Conservation (phyloP, 2,329 filamentous ascomycete species). For the Colletotrichum higginsianum region DNA sequence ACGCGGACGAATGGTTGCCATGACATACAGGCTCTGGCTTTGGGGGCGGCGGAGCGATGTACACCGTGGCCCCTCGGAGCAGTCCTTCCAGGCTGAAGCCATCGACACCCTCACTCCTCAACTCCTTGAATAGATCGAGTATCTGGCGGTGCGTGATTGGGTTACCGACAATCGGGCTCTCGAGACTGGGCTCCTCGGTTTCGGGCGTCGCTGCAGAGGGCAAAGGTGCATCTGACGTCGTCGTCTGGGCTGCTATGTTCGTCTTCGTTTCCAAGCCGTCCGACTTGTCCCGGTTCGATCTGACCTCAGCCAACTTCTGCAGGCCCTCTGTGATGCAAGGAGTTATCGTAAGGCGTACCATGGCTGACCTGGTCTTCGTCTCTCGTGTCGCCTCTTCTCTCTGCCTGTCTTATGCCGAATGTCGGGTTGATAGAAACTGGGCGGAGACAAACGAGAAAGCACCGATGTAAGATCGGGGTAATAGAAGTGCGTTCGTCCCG, state of each 20-base stretch:
- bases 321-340: conserved; percentile 76
- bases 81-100: conserved; percentile 76
- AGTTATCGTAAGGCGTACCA: conserved; percentile 87
- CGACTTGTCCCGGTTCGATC: conserved; percentile 29
- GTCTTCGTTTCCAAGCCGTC: conserved; percentile 13
- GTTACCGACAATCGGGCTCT: conserved; percentile 68
- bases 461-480: background rate
- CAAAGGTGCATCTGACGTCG: background rate
- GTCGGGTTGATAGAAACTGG: background rate
- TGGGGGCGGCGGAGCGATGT: conserved; percentile 83
- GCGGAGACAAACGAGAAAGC: background rate
- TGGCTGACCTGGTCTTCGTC: conserved; percentile 51
- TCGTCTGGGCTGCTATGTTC: background rate
- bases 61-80: conserved; percentile 79
- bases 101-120: conserved; percentile 56
- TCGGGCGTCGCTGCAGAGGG: background rate
- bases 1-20: background rate
- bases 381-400: background rate
- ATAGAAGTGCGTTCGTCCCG: background rate
- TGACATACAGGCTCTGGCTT: conserved; percentile 81
- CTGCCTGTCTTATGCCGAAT: background rate
- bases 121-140: conserved; percentile 70
- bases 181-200: conserved; percentile 63
- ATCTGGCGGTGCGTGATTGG: conserved; percentile 82
- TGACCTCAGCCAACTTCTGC: conserved; percentile 50